Evolutionary conservation across 2,329 filamentous ascomycete species (phyloP).

Genomic region (Paecilomyces dactylethromorphus): DNA sequence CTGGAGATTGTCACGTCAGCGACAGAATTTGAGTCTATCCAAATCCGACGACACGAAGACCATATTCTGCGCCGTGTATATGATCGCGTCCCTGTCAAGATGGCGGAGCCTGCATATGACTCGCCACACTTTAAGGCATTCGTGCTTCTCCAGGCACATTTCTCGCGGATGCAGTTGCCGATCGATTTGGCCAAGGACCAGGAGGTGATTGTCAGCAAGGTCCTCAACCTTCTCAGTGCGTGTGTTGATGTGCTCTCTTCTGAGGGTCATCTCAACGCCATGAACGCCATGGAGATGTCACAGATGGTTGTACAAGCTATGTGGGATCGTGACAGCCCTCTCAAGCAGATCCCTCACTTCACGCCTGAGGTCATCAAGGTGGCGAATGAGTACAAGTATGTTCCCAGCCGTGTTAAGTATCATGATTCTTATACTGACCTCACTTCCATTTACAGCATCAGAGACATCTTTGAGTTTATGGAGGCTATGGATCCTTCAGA

Average conservation of each 20-base stretch:
- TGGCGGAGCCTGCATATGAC: slow-evolving; percentile 77
- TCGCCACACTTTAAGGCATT: slow-evolving; percentile 99
- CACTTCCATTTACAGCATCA: slow-evolving; percentile 52
- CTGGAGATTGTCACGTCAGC: slow-evolving; percentile 95
- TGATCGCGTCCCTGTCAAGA: slow-evolving; percentile 90
- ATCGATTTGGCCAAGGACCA: slow-evolving; percentile 96
- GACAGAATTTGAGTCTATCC: slow-evolving; percentile 91
- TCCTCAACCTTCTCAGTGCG: slow-evolving; percentile 81
- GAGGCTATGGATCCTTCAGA: slow-evolving; percentile 96
- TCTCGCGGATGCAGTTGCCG: slow-evolving; percentile 92
- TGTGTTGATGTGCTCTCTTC: slow-evolving; percentile 93
- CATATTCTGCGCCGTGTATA: slow-evolving; percentile 84
- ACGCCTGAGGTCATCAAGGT: slow-evolving; percentile 74
- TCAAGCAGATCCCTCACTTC: slow-evolving; percentile 98
- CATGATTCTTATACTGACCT: slow-evolving; percentile 10
- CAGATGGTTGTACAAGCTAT: slow-evolving; percentile 99
- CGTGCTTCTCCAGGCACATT: slow-evolving; percentile 93
- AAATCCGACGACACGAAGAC: slow-evolving; percentile 89
- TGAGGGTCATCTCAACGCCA: slow-evolving; percentile 91
- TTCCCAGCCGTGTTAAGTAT: slow-evolving; percentile 22
- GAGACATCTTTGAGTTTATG: slow-evolving; percentile 97
- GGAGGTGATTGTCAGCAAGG: slow-evolving; percentile 75
- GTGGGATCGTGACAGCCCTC: slow-evolving; percentile 95
- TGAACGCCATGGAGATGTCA: slow-evolving; percentile 98
- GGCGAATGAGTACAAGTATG: slow-evolving; percentile 70